phyloP scores from a whole-genome alignment of 2,329 filamentous ascomycete genomes.

The Calycina marina region DNA sequence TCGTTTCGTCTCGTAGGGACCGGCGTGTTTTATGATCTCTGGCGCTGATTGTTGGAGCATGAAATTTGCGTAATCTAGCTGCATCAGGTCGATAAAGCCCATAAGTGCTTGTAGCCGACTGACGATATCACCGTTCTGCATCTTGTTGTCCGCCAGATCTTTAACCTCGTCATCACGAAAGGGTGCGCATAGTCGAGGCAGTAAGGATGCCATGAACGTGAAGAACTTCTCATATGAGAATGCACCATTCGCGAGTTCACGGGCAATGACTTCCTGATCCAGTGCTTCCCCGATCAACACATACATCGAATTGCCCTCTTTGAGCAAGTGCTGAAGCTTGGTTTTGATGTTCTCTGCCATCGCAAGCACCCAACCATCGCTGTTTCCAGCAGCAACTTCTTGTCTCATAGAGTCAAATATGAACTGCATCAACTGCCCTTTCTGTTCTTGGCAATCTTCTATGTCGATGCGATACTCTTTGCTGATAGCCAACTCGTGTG shows the following conservation, averaged over 20 bases:
- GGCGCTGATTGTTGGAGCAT: constrained; percentile 59
- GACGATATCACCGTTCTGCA: constrained; percentile 49
- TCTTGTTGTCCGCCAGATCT: constrained; percentile 46
- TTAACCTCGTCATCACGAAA: constrained; percentile 67
- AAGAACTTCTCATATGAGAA: constrained; percentile 79
- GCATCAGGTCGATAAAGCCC: constrained; percentile 61
- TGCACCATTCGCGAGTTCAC: constrained; percentile 53
- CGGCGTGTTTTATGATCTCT: constrained; percentile 54
- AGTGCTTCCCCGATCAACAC: constrained; percentile 61
- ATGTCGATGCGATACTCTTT: constrained; percentile 58
- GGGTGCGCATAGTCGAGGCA: constrained; percentile 69
- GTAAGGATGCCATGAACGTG: constrained; percentile 55
- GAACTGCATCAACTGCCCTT: constrained; percentile 42
- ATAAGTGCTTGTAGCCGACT: constrained; percentile 63
- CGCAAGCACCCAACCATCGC: constrained; percentile 52
- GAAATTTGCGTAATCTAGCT: constrained; percentile 73
- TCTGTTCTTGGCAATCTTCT: constrained; percentile 42
- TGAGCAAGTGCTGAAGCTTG: constrained; percentile 58
- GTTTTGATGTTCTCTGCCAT: constrained; percentile 57
- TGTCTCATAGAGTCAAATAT: constrained; percentile 45
- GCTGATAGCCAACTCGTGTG: constrained; percentile 70
- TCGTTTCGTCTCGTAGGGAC: constrained; percentile 58
- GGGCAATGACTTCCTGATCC: constrained; percentile 55
- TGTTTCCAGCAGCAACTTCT: constrained; percentile 47
- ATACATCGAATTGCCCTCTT: constrained; percentile 58